These are phyloP conservation scores for Panicum miliaceum DNA, from an alignment of 176 grass and related monocot species.

Conservation along the genomic window DNA sequence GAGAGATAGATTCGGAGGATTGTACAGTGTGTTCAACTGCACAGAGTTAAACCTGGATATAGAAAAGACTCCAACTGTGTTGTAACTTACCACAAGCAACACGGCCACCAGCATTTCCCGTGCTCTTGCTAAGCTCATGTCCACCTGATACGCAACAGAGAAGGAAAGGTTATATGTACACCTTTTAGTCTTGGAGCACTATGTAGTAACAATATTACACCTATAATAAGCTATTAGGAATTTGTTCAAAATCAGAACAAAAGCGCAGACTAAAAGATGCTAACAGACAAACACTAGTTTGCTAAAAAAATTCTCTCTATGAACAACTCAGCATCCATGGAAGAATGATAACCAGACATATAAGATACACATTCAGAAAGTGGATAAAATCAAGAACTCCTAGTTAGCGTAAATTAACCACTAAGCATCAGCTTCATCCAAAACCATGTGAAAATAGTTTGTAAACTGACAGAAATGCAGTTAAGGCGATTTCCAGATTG, in stretches of 20 bases:
- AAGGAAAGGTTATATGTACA: constrained; percentile 7
- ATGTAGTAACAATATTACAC: not conserved
- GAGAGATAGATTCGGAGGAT: too few relatives aligned
- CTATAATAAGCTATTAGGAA: not conserved
- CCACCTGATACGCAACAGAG: constrained; percentile 58
- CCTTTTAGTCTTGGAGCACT: not conserved
- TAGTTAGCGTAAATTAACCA: not conserved
- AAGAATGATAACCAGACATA: not conserved
- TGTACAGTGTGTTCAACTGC: not conserved
- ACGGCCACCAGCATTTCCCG: constrained; percentile 89
- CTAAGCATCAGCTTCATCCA: not conserved
- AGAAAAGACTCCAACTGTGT: not conserved
- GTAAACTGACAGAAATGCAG: not conserved
- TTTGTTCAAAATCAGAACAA: not conserved
- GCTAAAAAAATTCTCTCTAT: not conserved
- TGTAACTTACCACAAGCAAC: constrained; percentile 77
- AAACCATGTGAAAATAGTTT: not conserved
- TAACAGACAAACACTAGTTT: not conserved
- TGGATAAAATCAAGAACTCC: not conserved
- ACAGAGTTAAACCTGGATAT: not conserved
- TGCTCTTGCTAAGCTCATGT: constrained; percentile 92
- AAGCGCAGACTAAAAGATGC: not conserved
- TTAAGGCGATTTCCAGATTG: not conserved
- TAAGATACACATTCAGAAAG: not conserved
- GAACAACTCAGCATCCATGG: not conserved